Conservation (phyloP, 202 grass and related monocot genomes). For the Musa balbisiana region DNA sequence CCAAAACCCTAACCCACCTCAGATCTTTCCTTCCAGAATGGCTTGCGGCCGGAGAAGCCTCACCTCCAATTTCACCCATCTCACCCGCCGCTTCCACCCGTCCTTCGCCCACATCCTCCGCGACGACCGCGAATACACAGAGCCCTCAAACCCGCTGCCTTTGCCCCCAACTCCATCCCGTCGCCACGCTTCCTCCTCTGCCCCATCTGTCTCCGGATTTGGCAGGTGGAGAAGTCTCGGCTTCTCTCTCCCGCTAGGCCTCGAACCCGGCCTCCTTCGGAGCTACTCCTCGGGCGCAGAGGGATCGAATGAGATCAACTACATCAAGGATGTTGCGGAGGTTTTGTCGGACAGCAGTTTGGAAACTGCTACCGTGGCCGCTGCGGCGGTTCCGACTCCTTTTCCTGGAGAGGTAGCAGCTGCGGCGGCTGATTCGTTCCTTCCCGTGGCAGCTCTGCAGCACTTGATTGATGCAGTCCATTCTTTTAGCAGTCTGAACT, state of each 20-base stretch:
- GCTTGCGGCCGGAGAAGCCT: conserved; percentile 17
- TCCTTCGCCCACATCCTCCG: conserved; percentile 13
- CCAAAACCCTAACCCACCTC: no score
- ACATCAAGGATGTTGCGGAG: conserved; percentile 29
- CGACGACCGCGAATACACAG: background rate
- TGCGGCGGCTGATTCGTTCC: conserved; percentile 56
- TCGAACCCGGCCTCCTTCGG: conserved; percentile 35
- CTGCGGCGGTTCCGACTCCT: conserved; percentile 12
- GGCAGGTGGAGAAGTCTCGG: conserved; percentile 1
- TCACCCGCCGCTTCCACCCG: conserved; percentile 14
- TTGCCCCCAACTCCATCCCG: background rate
- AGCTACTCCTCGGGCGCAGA: conserved; percentile 30
- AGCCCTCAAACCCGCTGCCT: conserved; percentile 10
- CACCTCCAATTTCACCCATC: background rate
- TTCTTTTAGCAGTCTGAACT: conserved; percentile 62
- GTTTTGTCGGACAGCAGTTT: conserved; percentile 41
- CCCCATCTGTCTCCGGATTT: background rate
- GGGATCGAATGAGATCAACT: conserved; percentile 22
- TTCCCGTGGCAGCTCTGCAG: conserved; percentile 58
- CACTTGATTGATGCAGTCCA: conserved; percentile 63
- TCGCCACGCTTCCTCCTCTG: conserved; percentile 11
- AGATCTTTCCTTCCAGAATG: background rate
- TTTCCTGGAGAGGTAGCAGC: conserved; percentile 81
- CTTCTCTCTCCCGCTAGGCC: conserved; percentile 35
- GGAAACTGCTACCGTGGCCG: conserved; percentile 22